phyloP scores from a whole-genome alignment of 805 yeast genomes.

The Ogataea saltuana region DNA sequence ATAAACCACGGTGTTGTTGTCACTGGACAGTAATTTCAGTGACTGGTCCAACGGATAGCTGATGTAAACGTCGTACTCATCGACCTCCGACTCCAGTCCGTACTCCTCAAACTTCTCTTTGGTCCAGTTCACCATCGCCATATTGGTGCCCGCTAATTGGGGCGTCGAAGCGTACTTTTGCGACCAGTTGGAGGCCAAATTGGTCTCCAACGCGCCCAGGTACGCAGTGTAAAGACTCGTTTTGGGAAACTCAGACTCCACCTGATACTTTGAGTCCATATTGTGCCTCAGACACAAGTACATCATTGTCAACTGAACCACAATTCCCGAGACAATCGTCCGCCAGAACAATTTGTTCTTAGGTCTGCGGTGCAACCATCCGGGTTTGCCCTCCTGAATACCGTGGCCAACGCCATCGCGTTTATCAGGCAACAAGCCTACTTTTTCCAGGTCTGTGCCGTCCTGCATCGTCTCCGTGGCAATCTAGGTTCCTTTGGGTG shows the following conservation, averaged over 20 bases:
- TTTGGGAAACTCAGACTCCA: slow-evolving; percentile 1
- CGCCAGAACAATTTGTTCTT: not conserved
- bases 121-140: slow-evolving; percentile 58
- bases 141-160: slow-evolving; percentile 59
- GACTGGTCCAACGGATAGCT: slow-evolving; percentile 62
- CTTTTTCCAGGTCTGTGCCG: not conserved
- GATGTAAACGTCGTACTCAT: slow-evolving; percentile 59
- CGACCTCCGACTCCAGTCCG: slow-evolving; percentile 56
- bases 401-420: not conserved
- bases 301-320: not conserved
- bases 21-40: slow-evolving; percentile 41
- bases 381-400: not conserved
- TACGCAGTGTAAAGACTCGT: slow-evolving; percentile 13
- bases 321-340: not conserved
- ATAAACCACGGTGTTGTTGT: slow-evolving; percentile 36
- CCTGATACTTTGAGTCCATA: not conserved
- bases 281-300: slow-evolving; percentile 1
- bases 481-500: no score
- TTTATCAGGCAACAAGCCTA: not conserved
- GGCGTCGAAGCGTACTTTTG: slow-evolving; percentile 51
- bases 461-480: not conserved
- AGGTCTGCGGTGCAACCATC: not conserved
- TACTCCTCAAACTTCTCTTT: slow-evolving; percentile 55
- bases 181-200: slow-evolving; percentile 55
- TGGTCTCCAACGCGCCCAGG: slow-evolving; percentile 33